Conservation (phyloP, 345 rosid genomes). For the Aethionema arabicum region DNA sequence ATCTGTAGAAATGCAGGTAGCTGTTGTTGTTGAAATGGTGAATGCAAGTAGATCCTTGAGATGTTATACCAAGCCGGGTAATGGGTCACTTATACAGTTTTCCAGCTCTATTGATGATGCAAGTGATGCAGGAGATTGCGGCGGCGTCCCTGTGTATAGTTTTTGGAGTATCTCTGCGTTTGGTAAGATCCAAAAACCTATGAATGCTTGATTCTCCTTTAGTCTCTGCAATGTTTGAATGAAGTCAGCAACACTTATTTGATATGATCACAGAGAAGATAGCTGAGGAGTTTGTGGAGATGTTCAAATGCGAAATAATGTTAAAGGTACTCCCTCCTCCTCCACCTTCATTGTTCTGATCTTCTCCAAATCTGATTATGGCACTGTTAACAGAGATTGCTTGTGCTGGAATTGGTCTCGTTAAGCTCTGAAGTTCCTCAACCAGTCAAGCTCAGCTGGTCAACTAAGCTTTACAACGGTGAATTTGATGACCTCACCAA, state of each 20-base stretch:
- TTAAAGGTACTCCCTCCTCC: constrained; percentile 53
- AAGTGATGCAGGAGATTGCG: constrained; percentile 71
- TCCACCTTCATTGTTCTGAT: background rate
- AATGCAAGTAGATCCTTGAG: constrained; percentile 61
- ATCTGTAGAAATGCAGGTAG: constrained; percentile 45
- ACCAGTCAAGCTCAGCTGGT: constrained; percentile 47
- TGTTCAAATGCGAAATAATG: constrained; percentile 67
- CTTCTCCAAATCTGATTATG: constrained; percentile 19
- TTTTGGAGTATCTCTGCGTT: constrained; percentile 58
- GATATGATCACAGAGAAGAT: constrained; percentile 54
- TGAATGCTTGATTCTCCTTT: constrained; percentile 2
- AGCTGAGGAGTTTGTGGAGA: constrained; percentile 73
- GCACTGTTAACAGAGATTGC: constrained; percentile 49
- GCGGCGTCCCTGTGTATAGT: constrained; percentile 62
- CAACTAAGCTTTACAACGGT: constrained; percentile 69
- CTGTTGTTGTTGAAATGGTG: constrained; percentile 58
- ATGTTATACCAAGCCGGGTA: constrained; percentile 49
- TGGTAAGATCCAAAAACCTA: constrained; percentile 43
- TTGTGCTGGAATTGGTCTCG: constrained; percentile 52
- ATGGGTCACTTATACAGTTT: constrained; percentile 63
- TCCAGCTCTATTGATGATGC: constrained; percentile 47
- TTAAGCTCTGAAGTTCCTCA: constrained; percentile 48
- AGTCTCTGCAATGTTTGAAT: constrained; percentile 16
- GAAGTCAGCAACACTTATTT: background rate
- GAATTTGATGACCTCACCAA: constrained; percentile 60